Base-by-base conservation (phyloP, 2,329 filamentous ascomycete species). In the Harringtonia aguacate region DNA sequence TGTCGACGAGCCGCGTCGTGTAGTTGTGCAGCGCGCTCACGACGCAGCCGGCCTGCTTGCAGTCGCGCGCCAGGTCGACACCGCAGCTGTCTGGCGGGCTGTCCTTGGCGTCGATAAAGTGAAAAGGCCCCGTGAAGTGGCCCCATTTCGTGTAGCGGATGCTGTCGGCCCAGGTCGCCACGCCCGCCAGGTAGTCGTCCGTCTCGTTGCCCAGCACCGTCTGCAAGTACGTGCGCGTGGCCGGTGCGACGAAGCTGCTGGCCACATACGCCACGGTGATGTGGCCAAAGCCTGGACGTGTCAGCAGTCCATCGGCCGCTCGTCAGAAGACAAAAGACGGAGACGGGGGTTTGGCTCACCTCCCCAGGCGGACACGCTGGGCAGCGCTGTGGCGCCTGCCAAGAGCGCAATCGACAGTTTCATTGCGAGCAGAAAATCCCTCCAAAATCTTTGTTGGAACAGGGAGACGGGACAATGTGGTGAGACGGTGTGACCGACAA, bases 51-150 rank as follows among this genome's bases (percentile, higher is more conserved):
- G 61, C 64, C 10, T 60, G 64, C 50, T 78, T 74, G 64, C 79
- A 84, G 61, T 83, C 79, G 43, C 79, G 72, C 21, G 66, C 62
- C 46, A 71, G 70, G 52, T 75, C 68, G 50, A 83, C 70, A 47
- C 67, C 67, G 62, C 79, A 83, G 37, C 60, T 64, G 15, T 55
- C 54, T 1, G 79, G 79, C 44, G 79, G 79, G 52, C 62, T 59
- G 60, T 84, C 79, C 53, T 80, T 70, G 47, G 79, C 78, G 57
- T 83, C 79, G 61, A 84, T 83, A 63, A 77, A 84, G 66, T 84
- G 79, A 59, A 80, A 81, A 29, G 70, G 70, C 50, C 68, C 73
- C 9, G 73, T 77, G 59, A 77, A 83, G 31, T 67, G 66, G 14
- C 76, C 78, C 64, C 74, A 79, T 58, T 70, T 68, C 8, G 75